phyloP scores from a whole-genome alignment of 2,329 filamentous ascomycete species.

The Drechmeria coniospora region DNA sequence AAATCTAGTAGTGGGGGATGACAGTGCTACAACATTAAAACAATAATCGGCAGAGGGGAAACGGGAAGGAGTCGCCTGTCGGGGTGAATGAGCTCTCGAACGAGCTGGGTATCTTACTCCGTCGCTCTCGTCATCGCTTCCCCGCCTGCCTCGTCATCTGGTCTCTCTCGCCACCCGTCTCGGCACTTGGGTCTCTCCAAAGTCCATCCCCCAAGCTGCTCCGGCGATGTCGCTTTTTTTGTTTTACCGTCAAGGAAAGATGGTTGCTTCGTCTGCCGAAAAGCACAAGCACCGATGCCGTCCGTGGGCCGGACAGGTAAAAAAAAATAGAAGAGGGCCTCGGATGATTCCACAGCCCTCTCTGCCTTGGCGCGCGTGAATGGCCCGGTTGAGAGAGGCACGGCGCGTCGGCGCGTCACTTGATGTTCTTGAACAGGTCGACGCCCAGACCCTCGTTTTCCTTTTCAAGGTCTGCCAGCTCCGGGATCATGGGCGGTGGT shows the following conservation, averaged over 20 bases:
- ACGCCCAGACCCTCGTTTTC: conserved; percentile 30
- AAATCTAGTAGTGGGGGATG: not conserved
- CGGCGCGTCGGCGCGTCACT: conserved; percentile 18
- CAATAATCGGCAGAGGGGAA: conserved; percentile 7
- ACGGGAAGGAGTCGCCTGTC: conserved; percentile 14
- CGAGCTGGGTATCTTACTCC: conserved; percentile 25
- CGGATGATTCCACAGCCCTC: conserved; percentile 7
- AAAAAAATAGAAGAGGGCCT: conserved; percentile 8
- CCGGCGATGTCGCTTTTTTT: no score
- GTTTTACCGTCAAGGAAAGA: no score
- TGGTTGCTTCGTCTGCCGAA: no score
- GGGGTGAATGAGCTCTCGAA: conserved; percentile 20
- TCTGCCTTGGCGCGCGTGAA: not conserved
- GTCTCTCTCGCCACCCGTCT: conserved; percentile 1
- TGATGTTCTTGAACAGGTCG: conserved; percentile 45
- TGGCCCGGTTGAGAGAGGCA: no score
- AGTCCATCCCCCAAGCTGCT: no score
- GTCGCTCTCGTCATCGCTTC: conserved; percentile 10
- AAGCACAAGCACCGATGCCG: no score
- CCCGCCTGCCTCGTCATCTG: not conserved
- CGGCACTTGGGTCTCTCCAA: no score
- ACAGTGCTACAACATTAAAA: conserved; percentile 2
- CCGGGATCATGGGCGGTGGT: conserved; percentile 46
- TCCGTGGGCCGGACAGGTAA: conserved; percentile 3
- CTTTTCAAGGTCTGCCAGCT: conserved; percentile 36